A percentile compares a stretch with the other conserved stretches of the same genome.
Evolutionary conservation across 257 asterid species (phyloP).

Genomic region (Gardenia jasminoides): DNA sequence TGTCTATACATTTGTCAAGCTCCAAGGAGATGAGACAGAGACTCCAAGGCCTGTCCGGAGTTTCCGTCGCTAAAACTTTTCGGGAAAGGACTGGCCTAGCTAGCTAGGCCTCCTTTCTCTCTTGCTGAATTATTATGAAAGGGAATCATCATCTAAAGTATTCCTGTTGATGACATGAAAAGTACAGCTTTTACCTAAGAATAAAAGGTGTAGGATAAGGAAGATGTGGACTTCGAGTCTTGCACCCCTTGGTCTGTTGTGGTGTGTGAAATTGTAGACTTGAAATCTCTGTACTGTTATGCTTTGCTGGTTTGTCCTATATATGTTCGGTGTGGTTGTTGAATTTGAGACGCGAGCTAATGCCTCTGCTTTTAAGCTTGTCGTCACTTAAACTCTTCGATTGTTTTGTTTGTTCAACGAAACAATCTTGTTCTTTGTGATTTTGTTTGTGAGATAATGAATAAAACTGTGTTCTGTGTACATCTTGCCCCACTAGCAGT

Average conservation of each 20-base stretch:
- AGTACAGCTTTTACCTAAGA: not conserved
- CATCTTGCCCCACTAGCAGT: too few species aligned
- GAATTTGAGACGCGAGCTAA: not conserved
- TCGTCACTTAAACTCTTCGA: not conserved
- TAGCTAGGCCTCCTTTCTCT: not conserved
- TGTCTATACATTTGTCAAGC: slow-evolving; percentile 40
- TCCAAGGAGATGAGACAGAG: slow-evolving; percentile 20
- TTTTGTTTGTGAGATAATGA: slow-evolving; percentile 6
- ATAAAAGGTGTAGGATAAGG: slow-evolving; percentile 4
- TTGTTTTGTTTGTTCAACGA: not conserved
- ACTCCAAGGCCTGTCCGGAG: slow-evolving; percentile 29
- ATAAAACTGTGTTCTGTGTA: not conserved
- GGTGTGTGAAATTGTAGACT: too few species aligned
- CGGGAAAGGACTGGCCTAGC: not conserved
- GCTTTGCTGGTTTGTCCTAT: not conserved
- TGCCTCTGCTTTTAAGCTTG: not conserved
- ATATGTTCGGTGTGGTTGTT: not conserved
- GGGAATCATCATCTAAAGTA: not conserved
- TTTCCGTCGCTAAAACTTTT: slow-evolving; percentile 32
- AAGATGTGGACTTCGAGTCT: not conserved
- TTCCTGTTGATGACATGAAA: not conserved
- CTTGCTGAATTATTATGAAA: not conserved
- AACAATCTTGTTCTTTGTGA: not conserved
- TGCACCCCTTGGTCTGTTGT: not conserved
- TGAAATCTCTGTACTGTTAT: not conserved